A percentile compares a stretch with the other conserved stretches of the same genome.
These are phyloP conservation scores for Discostella pseudostelligera DNA, from an alignment of 108 stramenopile species.

Conservation along the genomic window DNA sequence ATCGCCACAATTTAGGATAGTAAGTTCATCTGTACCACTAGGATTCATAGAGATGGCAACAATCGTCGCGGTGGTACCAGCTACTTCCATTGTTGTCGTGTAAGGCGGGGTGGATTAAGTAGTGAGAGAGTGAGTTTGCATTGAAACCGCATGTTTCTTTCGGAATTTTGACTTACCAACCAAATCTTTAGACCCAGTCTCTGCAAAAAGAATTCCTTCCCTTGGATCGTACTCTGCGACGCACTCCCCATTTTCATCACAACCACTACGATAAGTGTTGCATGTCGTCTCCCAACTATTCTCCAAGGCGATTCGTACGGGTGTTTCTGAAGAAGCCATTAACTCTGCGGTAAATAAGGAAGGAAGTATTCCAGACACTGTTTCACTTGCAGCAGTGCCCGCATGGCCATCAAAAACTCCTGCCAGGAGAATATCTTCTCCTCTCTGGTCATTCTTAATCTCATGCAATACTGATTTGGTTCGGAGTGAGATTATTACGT, in stretches of 20 bases:
- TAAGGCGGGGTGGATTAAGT: too few relatives aligned
- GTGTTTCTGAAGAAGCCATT: constrained; percentile 18
- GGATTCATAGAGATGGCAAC: constrained; percentile 56
- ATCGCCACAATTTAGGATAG: constrained; percentile 78
- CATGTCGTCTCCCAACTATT: constrained; percentile 58
- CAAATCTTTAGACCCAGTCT: constrained; percentile 59
- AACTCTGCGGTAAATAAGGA: constrained; percentile 49
- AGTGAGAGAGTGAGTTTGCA: too few relatives aligned
- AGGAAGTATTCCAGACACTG: constrained; percentile 56
- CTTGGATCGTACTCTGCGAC: constrained; percentile 68
- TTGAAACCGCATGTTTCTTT: too few relatives aligned
- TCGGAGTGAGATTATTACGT: neutral
- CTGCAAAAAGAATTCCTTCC: constrained; percentile 68
- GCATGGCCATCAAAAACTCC: constrained; percentile 86
- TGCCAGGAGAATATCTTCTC: constrained; percentile 57
- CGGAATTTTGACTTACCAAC: constrained; percentile 35
- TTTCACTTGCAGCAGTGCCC: constrained; percentile 63
- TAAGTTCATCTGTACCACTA: constrained; percentile 47
- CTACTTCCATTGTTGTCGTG: constrained; percentile 11
- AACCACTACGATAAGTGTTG: constrained; percentile 56
- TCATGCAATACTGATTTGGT: constrained; percentile 56
- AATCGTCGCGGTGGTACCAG: constrained; percentile 71
- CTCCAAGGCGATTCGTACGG: constrained; percentile 41
- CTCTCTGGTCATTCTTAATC: constrained; percentile 49
- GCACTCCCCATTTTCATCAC: constrained; percentile 58